Evolutionary conservation across 208 protist species (phyloP), one percentile per base, ranked within the genome.

Genomic region (Trypanosoma melophagium): DNA sequence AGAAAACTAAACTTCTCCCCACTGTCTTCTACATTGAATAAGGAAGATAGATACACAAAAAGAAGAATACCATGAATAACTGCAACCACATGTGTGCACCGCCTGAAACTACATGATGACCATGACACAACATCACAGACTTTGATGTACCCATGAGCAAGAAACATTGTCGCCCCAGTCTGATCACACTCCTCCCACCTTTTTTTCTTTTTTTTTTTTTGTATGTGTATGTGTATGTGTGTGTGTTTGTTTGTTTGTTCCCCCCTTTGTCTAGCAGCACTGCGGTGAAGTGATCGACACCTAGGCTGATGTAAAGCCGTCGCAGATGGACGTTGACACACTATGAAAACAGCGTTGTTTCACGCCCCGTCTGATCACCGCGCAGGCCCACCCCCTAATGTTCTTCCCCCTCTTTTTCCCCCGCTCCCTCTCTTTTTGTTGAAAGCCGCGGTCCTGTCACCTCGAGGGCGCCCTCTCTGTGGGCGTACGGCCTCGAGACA

Each of bases 291-390:
- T 74, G 69, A 74, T 74, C 57, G 72, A 77, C 31, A 62, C 31
- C 72, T 25, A 73, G 72, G 72, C 72, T 57, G 72, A 77, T 77
- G 72, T 77, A 77, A 77, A 77, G 72, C 72, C 72, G 72, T 77
- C 72, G 72, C 72, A 77, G 72, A 77, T 77, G 72, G 72, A 77
- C 72, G 7, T 77, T 65, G 65, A 69, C 40, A 50, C 17, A 7
- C 7, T 51, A 51, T 77, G 71, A 77, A 77, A 77, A 71, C 64
- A 59, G 19, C 22, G 40, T 69, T 66, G 41, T 16, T 66, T 66
- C 24, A 60, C 31, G 71, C 71, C 71, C 71, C 57, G 71, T 71
- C 71, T 77, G 71, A 77, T 77, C 64, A 44, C 47, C 49, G 17
- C 40, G 21, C 52, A 16, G 24, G 17, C 12, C 2, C 31, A 38